Conservation (phyloP, 108 stramenopile species). For the Nitzschia palea region DNA sequence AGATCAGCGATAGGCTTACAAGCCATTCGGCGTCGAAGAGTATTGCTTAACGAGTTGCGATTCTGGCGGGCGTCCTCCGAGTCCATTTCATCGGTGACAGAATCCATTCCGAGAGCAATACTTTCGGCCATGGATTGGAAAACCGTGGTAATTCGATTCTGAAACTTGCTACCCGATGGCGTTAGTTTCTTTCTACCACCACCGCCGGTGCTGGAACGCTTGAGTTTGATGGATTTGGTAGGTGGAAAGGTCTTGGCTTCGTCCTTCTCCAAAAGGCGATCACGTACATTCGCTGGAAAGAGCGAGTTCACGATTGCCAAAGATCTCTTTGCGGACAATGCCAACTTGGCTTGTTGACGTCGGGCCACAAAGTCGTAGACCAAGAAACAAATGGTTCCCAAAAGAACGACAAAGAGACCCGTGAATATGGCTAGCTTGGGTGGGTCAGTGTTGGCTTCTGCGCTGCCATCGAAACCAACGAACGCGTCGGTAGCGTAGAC, state of each 20-base stretch:
- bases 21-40: background rate
- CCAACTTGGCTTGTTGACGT: constrained; percentile 24
- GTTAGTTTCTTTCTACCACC: background rate
- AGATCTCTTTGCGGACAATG: constrained; percentile 26
- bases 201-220: background rate
- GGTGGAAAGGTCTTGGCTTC: background rate
- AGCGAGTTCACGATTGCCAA: constrained; percentile 36
- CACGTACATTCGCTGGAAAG: constrained; percentile 46
- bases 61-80: background rate
- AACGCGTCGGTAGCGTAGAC: constrained; percentile 2
- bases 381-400: constrained; percentile 5
- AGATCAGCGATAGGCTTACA: constrained; percentile 20
- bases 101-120: background rate
- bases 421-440: background rate
- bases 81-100: background rate
- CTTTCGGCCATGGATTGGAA: constrained; percentile 1
- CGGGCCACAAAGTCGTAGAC: constrained; percentile 10
- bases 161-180: background rate
- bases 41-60: background rate
- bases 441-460: background rate
- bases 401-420: background rate
- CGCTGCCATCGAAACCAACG: background rate
- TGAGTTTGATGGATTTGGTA: background rate
- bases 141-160: constrained; percentile 5
- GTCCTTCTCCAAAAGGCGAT: constrained; percentile 38